These are phyloP conservation scores for Penicillium macrosclerotiorum DNA, from an alignment of 495 filamentous ascomycete species.

Conservation along the genomic window DNA sequence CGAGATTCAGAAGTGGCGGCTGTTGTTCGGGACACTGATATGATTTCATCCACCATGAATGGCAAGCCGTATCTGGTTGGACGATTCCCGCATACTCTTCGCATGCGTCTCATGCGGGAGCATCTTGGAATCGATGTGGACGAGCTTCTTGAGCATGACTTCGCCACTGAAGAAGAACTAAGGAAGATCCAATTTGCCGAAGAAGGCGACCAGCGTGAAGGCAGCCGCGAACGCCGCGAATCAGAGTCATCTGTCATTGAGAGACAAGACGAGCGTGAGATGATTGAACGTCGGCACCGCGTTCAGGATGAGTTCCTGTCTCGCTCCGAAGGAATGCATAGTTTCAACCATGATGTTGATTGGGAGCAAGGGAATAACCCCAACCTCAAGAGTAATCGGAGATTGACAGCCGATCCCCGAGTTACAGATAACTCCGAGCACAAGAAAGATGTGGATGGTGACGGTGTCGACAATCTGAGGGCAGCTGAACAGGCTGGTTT, in stretches of 20 bases:
- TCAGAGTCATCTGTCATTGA: slow-evolving; percentile 39
- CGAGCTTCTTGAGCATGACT: slow-evolving; percentile 80
- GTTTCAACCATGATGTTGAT: slow-evolving; percentile 84
- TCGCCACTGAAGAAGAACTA: slow-evolving; percentile 44
- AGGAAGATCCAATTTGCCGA: slow-evolving; percentile 41
- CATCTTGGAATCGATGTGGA: slow-evolving; percentile 95
- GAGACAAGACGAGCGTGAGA: slow-evolving; percentile 48
- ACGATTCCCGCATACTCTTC: slow-evolving; percentile 87
- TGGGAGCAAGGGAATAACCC: slow-evolving; percentile 64
- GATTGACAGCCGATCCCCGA: slow-evolving; percentile 60
- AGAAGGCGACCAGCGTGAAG: slow-evolving; percentile 23
- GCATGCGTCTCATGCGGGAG: slow-evolving; percentile 93
- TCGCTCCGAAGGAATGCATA: slow-evolving; percentile 60
- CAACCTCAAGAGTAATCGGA: slow-evolving; percentile 57
- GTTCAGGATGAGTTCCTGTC: slow-evolving; percentile 62
- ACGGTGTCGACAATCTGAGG: slow-evolving; percentile 69
- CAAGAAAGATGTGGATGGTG: slow-evolving; percentile 72
- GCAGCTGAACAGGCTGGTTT: slow-evolving; percentile 52
- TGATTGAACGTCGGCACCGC: slow-evolving; percentile 56
- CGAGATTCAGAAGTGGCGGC: slow-evolving; percentile 92
- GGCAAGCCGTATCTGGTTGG: slow-evolving; percentile 86
- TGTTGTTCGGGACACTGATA: slow-evolving; percentile 88
- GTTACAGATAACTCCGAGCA: slow-evolving; percentile 64
- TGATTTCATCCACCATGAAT: slow-evolving; percentile 90
- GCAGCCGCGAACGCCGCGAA: slow-evolving; percentile 23